These are phyloP conservation scores for Fereydounia khargensis DNA, from an alignment of 1,284 basidiomycete genomes.

Conservation along the genomic window DNA sequence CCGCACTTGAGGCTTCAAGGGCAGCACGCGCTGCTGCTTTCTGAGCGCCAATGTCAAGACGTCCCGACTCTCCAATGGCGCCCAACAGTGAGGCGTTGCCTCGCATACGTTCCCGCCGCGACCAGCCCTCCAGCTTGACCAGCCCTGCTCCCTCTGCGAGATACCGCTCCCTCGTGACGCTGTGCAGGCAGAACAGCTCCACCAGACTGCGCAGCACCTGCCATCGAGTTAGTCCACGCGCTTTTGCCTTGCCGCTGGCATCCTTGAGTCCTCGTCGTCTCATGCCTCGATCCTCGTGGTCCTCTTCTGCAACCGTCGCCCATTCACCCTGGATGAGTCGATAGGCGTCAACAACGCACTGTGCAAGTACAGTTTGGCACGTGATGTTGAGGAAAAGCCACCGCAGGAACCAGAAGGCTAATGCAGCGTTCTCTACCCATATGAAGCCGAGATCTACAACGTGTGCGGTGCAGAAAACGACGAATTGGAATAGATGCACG, in stretches of 20 bases:
- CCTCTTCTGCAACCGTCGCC: slow-evolving; percentile 48
- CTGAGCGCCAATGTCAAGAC: slow-evolving; percentile 26
- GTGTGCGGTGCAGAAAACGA: slow-evolving; percentile 50
- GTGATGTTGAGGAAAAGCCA: slow-evolving; percentile 50
- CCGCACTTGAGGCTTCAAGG: slow-evolving; percentile 3
- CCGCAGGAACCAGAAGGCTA: slow-evolving; percentile 46
- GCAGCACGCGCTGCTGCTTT: slow-evolving; percentile 27
- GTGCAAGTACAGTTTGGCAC: slow-evolving; percentile 47
- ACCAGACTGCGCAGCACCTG: slow-evolving; percentile 48
- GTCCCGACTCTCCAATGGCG: slow-evolving; percentile 3
- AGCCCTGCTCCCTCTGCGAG: slow-evolving; percentile 47
- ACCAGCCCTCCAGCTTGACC: slow-evolving; percentile 29
- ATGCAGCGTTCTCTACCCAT: slow-evolving; percentile 18
- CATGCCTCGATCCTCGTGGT: slow-evolving; percentile 46
- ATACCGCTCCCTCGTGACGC: slow-evolving; percentile 47
- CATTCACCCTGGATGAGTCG: slow-evolving; percentile 47
- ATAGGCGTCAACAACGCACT: slow-evolving; percentile 46
- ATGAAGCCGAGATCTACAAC: slow-evolving; percentile 38
- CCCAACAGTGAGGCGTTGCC: not conserved
- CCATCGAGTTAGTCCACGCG: slow-evolving; percentile 38
- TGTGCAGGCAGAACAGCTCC: slow-evolving; percentile 49
- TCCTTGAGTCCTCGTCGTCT: slow-evolving; percentile 3
- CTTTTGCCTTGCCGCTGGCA: slow-evolving; percentile 7
- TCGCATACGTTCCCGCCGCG: slow-evolving; percentile 1
- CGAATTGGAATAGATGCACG: slow-evolving; percentile 27